These are phyloP conservation scores for Aciculosporium take DNA, from an alignment of 2,329 filamentous ascomycete species.

Conservation along the genomic window DNA sequence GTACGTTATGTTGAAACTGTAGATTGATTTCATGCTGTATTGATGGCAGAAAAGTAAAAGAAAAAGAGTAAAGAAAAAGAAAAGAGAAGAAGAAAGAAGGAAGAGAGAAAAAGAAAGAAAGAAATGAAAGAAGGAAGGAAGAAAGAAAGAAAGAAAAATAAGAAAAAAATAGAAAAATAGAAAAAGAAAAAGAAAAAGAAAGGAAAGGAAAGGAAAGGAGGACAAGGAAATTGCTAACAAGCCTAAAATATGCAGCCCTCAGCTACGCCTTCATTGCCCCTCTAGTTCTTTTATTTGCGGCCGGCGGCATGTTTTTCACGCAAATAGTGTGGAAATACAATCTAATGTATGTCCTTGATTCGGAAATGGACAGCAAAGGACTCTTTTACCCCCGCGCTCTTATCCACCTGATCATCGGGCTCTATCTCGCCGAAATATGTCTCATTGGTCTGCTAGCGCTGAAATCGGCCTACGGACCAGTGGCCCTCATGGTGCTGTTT, in stretches of 20 bases:
- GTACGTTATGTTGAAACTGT: conserved; percentile 31
- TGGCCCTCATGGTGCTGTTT: conserved; percentile 64
- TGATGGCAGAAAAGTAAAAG: too few species aligned
- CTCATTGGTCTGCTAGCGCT: conserved; percentile 75
- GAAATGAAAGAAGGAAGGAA: too few species aligned
- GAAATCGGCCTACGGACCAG: conserved; percentile 48
- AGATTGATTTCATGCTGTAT: too few species aligned
- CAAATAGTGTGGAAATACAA: conserved; percentile 87
- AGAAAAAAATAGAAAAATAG: too few species aligned
- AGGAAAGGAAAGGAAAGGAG: too few species aligned
- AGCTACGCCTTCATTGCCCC: conserved; percentile 80
- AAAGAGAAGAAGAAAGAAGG: too few species aligned
- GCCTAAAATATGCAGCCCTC: conserved; percentile 40
- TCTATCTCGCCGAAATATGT: conserved; percentile 72
- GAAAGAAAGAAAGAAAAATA: too few species aligned
- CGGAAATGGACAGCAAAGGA: conserved; percentile 73
- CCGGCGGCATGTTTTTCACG: conserved; percentile 63
- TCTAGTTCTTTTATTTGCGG: conserved; percentile 68
- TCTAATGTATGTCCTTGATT: conserved; percentile 72
- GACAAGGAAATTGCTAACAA: too few species aligned
- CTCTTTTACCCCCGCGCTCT: conserved; percentile 77
- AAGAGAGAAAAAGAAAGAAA: too few species aligned
- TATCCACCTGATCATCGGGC: conserved; percentile 69
- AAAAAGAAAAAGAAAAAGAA: too few species aligned
- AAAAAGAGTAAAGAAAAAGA: too few species aligned